These are phyloP conservation scores for Collybiopsis luxurians DNA, from an alignment of 768 basidiomycete species.

Conservation along the genomic window DNA sequence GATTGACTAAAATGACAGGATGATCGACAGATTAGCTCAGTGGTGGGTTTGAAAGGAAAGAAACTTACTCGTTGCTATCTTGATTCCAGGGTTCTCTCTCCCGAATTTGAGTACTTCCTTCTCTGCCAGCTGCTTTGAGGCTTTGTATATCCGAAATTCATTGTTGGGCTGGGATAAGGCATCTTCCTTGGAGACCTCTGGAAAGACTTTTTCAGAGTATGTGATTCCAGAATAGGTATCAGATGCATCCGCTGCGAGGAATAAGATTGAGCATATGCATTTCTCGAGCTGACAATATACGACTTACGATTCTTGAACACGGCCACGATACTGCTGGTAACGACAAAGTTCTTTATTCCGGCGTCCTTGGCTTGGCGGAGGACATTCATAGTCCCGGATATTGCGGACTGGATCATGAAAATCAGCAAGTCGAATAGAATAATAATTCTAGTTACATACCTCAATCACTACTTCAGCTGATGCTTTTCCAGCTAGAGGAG, in stretches of 20 bases:
- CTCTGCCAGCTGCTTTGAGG: neutral
- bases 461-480: neutral
- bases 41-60: too few relatives aligned
- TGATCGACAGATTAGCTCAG: neutral
- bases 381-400: conserved; percentile 24
- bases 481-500: neutral
- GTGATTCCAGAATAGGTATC: too few relatives aligned
- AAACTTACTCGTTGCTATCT: conserved; percentile 17
- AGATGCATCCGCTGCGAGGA: neutral
- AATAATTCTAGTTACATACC: neutral
- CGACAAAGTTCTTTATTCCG: conserved; percentile 19
- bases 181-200: conserved; percentile 1
- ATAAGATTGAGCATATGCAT: neutral
- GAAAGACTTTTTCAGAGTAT: neutral
- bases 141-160: neutral
- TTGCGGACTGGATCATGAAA: conserved; percentile 15
- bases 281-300: too few relatives aligned
- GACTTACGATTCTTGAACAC: neutral
- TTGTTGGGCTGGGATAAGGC: neutral
- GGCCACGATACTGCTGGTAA: conserved; percentile 13
- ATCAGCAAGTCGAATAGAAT: neutral
- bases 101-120: conserved; percentile 19
- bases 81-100: conserved; percentile 19
- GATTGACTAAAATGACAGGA: too few relatives aligned
- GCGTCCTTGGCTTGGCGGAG: conserved; percentile 17